Evolutionary conservation across 176 grass and related monocot species (phyloP), one percentile per base, ranked within the genome.

Genomic region (Chrysopogon serrulatus): DNA sequence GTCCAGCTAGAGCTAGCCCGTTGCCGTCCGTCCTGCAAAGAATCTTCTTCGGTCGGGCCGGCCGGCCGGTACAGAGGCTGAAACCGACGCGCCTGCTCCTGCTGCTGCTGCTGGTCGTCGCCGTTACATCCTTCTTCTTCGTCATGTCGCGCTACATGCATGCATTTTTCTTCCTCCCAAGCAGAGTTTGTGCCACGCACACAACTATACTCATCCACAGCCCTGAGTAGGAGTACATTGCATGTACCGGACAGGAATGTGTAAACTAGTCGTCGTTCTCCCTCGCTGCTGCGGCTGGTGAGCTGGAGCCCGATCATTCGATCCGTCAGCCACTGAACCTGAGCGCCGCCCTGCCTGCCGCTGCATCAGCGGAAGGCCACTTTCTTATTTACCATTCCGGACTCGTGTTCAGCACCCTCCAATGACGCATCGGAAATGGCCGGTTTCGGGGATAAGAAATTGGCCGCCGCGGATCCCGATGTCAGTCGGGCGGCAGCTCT

Each of bases 381-480:
- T 73, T 81, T 66, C 13, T 64, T 64, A 51, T 43, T 74, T 71
- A 8, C 42, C 16, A 49, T 5, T 44, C 41, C 18, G 19, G 16
- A 65, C 64, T 81, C 65, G 45, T 81, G 79, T 4, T 19, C 23
- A 2, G 12, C 72, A 75, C 72, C 5, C 73, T 76, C 31, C 56
- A 56, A 21, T 21, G 53, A n/a, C 21, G 53, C 53, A 24, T 56
- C 53, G 53, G 53, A 56, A 56, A 56, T 56, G 53, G 21, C 54
- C 54, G 54, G 54, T 57, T 26, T 57, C 54, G 9, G 23, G 3
- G 4, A 57, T 57, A 57, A 57, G 35, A 86, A 86, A 90, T 73
- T 79, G 43, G 45, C 44, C 5, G 79, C 56, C 84, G 79, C 84
- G 39, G 74, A 90, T 86, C 84, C 79, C 73, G 16, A 86, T 8